These are phyloP conservation scores for Durio zibethinus DNA, from an alignment of 345 rosid species.

Conservation along the genomic window DNA sequence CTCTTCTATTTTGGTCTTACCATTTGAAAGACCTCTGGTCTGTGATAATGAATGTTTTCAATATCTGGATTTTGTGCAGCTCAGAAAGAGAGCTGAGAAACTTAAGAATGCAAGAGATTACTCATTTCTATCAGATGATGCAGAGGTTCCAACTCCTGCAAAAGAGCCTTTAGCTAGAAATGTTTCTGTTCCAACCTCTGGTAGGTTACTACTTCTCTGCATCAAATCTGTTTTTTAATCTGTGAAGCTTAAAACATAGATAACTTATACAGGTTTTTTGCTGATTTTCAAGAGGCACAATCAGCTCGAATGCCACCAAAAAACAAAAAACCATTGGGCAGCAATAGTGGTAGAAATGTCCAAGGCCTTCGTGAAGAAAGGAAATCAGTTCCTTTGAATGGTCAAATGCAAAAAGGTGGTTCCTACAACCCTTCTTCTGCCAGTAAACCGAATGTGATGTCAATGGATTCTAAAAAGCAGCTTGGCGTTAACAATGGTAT, in stretches of 20 bases:
- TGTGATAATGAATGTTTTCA: slow-evolving; percentile 3
- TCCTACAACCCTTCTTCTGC: slow-evolving; percentile 36
- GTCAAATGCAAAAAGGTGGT: slow-evolving; percentile 36
- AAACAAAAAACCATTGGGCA: slow-evolving; percentile 45
- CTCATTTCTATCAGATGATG: slow-evolving; percentile 84
- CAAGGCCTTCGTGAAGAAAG: slow-evolving; percentile 48
- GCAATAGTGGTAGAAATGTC: slow-evolving; percentile 42
- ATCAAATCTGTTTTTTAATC: neutral
- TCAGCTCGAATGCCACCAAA: slow-evolving; percentile 46
- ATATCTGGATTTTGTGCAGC: slow-evolving; percentile 32
- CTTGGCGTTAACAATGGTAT: slow-evolving; percentile 45
- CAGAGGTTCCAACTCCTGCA: slow-evolving; percentile 56
- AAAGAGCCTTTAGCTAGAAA: slow-evolving; percentile 44
- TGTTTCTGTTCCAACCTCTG: slow-evolving; percentile 43
- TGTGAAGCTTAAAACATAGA: slow-evolving; percentile 37
- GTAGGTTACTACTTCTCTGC: slow-evolving; percentile 40
- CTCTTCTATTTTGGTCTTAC: slow-evolving; percentile 5
- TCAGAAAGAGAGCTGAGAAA: slow-evolving; percentile 56
- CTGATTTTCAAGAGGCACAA: slow-evolving; percentile 75
- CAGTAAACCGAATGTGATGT: slow-evolving; percentile 23
- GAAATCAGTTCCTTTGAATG: slow-evolving; percentile 36
- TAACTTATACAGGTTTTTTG: slow-evolving; percentile 69
- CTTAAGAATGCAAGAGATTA: slow-evolving; percentile 82
- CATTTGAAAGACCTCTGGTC: neutral
- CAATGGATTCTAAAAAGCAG: slow-evolving; percentile 50